Evolutionary conservation across 179 eudicot genomes (phyloP).

Genomic region (Spinacia oleracea): DNA sequence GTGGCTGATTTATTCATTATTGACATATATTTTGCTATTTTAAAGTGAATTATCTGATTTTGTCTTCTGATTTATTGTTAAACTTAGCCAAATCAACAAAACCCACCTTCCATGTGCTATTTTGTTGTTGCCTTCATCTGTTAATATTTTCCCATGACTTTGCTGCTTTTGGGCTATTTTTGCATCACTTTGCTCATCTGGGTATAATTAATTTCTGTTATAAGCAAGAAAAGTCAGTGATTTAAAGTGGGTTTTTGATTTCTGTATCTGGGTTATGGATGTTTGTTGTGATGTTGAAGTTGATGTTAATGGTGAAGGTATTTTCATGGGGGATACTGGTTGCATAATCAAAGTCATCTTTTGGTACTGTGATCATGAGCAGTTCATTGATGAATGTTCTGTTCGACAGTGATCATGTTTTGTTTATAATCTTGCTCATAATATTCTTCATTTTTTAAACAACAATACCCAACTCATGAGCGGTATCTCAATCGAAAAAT

Average conservation of each 20-base stretch:
- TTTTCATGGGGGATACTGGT: slow-evolving; percentile 63
- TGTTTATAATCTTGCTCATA: too few relatives aligned
- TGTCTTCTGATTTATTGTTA: neutral
- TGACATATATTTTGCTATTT: neutral
- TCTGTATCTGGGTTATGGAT: neutral
- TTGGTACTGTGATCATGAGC: too few relatives aligned
- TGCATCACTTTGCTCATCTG: slow-evolving; percentile 8
- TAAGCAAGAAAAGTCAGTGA: neutral
- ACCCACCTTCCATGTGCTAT: neutral
- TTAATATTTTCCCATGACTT: slow-evolving; percentile 34
- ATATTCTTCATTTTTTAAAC: too few relatives aligned
- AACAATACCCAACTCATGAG: too few relatives aligned
- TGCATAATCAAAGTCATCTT: too few relatives aligned
- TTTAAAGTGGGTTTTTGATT: neutral
- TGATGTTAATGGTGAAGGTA: slow-evolving; percentile 82
- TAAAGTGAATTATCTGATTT: neutral
- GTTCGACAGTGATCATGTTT: too few relatives aligned
- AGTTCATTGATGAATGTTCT: too few relatives aligned
- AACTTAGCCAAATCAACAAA: neutral
- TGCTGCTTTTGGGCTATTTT: neutral
- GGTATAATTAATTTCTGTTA: neutral
- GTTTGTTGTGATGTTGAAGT: slow-evolving; percentile 67
- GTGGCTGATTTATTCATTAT: slow-evolving; percentile 13
- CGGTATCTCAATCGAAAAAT: too few relatives aligned
- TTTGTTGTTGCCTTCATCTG: neutral